Base-by-base conservation (phyloP, 768 basidiomycete genomes). In the Phylloporus arenicola region DNA sequence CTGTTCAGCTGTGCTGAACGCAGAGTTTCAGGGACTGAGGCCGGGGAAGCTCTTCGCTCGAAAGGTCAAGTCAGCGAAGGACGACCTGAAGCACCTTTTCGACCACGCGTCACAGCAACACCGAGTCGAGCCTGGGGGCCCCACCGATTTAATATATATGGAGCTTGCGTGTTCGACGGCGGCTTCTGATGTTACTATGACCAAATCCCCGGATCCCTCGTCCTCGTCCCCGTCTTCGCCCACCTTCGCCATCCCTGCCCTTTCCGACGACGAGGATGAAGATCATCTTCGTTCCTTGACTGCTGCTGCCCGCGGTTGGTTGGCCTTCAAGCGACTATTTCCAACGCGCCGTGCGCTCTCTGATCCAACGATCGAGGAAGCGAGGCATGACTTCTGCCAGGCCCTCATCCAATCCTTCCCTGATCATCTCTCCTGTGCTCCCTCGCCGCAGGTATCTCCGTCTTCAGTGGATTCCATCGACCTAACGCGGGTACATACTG, bases 1-100 rank as follows among this genome's bases (percentile, higher is more conserved):
- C 11, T 55, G 48, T 24, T 2, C 54, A 1, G 43, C 43, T 3
- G 44, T 56, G 25, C 31, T 57, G 17, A 29, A 30, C 3, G 24
- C 37, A 5, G 50, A 57, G 24, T 38, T 47, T n/a, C 38, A 25
- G 7, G 34, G 16, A 6, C 20, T 52, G 50, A 38, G 20, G 24
- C 44, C 44, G 19, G 27, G 46, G 31, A 34, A 48, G 20, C 43
- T 52, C 20, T 29, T 56, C 2, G 48, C 39, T 12, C 42, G 54
- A 14, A 52, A 17, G 34, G 54, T 57, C 42, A 52, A 52, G 46
- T 52, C 54, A 16, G 29, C 46, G 2, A 52, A 25, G 50, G 56
- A 52, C 6, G 46, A 57, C 11, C 46, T 57, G 7, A 12, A 29
- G 33, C 45, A 39, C 1, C 19, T 57, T 2, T 48, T 57, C 16